Evolutionary conservation across 371 early-diverging fungal genomes (phyloP), one percentile per base, ranked within the genome.

Genomic region (Syncephalastrum racemosum): DNA sequence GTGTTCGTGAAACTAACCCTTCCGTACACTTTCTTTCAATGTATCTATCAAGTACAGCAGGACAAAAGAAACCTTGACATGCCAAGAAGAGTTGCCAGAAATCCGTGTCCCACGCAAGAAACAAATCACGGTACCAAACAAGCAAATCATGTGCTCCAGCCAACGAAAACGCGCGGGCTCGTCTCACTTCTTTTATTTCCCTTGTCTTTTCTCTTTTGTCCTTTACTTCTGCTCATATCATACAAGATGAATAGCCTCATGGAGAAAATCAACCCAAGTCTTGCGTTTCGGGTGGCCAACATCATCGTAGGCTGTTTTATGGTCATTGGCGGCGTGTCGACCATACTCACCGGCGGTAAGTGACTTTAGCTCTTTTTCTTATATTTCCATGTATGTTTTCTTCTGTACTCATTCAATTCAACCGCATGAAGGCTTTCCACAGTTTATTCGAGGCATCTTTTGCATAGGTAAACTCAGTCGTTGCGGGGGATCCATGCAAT

Each of bases 391-490:
- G n/a, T 8, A 8, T 31, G 22, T 46, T 24, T 24, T 24, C 36
- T 22, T 24, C n/a, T 20, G 40, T 15, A 22, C 40, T 43, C 8
- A 20, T 27, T 40, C 7, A 20, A 18, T 51, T 23, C n/a, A n/a
- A n/a, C n/a, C n/a, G n/a, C n/a, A 7, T 42, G 1, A 18, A 75
- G 75, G 73, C 8, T 77, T 77, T 44, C 73, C 73, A 4, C 64
- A 73, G 19, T 73, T 77, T 46, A 71, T 77, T 40, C 73, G 67
- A 43, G 74, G 74, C 22, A 73, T 77, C 24, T 77, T 66, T 50
- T 70, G 68, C 56, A 70, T 76, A 64, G 23, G 23, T 19, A 48
- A 13, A 22, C 12, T 8, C 36, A 31, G 2, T 5, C 10, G 6
- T 5, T n/a, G n/a, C n/a, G 36, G 6, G 6, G 36, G 36, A 31